Conservation (phyloP, 2,329 filamentous ascomycete species). For the Penicillium sp. region DNA sequence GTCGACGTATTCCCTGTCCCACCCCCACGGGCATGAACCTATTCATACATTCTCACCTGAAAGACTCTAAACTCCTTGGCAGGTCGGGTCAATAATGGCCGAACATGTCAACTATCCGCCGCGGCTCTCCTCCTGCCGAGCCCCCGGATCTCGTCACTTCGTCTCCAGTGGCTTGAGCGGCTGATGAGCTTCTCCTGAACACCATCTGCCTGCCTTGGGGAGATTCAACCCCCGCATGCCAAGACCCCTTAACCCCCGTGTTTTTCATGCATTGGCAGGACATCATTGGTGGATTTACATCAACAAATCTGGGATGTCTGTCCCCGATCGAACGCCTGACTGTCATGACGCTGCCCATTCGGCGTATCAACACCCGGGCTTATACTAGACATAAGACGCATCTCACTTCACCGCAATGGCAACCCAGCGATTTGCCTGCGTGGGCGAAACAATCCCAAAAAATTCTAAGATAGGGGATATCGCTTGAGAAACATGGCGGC, state of each 20-base stretch:
- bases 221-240: slow-evolving; percentile 1
- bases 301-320: neutral
- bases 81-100: neutral
- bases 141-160: neutral
- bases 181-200: neutral
- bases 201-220: neutral
- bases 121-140: neutral
- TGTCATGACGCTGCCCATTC: neutral
- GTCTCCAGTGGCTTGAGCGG: neutral
- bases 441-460: neutral
- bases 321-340: neutral
- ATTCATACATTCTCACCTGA: neutral
- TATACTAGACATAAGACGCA: neutral
- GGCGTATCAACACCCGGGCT: neutral
- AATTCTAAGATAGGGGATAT: neutral
- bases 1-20: no score
- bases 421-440: neutral
- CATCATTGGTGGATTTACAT: neutral
- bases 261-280: neutral
- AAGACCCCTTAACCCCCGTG: neutral
- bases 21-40: no score
- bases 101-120: neutral
- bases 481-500: neutral
- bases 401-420: neutral
- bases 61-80: neutral